A percentile compares a stretch with the other conserved stretches of the same genome.
These are phyloP conservation scores for Rhytidiadelphus loreus DNA, from an alignment of 225 moss, liverwort and hornwort species.

Conservation along the genomic window DNA sequence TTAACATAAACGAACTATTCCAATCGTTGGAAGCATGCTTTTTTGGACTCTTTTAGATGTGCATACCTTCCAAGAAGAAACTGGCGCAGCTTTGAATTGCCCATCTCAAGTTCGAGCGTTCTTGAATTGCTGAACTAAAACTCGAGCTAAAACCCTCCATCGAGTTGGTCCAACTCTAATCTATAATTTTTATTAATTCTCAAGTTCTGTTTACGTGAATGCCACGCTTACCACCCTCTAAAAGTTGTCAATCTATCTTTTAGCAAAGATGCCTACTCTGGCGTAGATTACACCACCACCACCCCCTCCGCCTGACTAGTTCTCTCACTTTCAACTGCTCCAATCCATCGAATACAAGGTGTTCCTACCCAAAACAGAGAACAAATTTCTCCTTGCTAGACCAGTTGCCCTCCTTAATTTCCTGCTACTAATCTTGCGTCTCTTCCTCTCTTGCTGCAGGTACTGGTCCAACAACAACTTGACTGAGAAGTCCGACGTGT, in stretches of 20 bases:
- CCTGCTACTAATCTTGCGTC: background rate
- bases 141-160: background rate
- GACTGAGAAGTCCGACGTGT: conserved; percentile 50
- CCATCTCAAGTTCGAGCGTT: background rate
- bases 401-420: too few species aligned
- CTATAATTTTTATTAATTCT: too few species aligned
- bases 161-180: background rate
- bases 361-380: background rate
- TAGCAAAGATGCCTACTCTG: background rate
- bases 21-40: too few species aligned
- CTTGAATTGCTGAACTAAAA: too few species aligned
- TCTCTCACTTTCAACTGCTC: background rate
- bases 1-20: too few species aligned
- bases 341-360: background rate
- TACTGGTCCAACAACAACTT: conserved; percentile 33
- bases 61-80: background rate
- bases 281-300: background rate
- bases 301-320: too few species aligned
- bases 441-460: background rate
- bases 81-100: background rate
- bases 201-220: background rate
- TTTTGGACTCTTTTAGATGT: background rate
- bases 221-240: background rate
- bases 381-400: too few species aligned
- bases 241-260: background rate